A percentile compares a stretch with the other conserved stretches of the same genome.
phyloP scores from a whole-genome alignment of 208 protist genomes.

The Leishmania tropica region DNA sequence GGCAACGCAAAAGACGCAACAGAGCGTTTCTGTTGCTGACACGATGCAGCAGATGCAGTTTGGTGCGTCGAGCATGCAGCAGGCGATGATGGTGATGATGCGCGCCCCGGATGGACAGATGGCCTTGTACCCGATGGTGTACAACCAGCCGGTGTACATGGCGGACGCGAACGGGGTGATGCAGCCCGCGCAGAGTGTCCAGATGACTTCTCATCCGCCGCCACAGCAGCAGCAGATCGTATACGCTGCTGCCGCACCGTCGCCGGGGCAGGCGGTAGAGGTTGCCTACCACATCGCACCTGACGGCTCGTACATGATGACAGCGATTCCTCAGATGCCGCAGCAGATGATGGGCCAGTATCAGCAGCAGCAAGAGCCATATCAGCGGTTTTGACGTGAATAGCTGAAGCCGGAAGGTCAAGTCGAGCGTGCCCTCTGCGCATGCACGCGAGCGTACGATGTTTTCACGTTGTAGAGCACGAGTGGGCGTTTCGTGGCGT shows the following conservation, averaged over 20 bases:
- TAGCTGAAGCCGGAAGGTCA: neutral
- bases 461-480: neutral
- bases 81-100: constrained; percentile 37
- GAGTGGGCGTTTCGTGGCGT: neutral
- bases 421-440: neutral
- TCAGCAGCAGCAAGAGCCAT: neutral
- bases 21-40: neutral
- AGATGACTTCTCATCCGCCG: neutral
- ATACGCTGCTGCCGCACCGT: neutral
- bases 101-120: constrained; percentile 27
- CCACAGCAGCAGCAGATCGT: constrained; percentile 11
- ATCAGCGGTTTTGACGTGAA: neutral
- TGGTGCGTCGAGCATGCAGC: neutral
- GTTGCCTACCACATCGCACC: constrained; percentile 11
- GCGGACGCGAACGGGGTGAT: constrained; percentile 8
- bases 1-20: constrained; percentile 3
- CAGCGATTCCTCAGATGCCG: neutral
- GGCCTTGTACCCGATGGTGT: constrained; percentile 25
- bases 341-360: constrained; percentile 9
- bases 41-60: neutral
- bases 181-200: constrained; percentile 8
- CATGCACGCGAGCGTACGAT: neutral
- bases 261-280: neutral
- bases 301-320: constrained; percentile 13
- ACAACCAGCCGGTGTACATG: constrained; percentile 30